Percentiles rank a stretch among this genome's conserved stretches.
Evolutionary conservation across 176 grass and related monocot genomes (phyloP).

Genomic region (Rhynchospora tenuis): DNA sequence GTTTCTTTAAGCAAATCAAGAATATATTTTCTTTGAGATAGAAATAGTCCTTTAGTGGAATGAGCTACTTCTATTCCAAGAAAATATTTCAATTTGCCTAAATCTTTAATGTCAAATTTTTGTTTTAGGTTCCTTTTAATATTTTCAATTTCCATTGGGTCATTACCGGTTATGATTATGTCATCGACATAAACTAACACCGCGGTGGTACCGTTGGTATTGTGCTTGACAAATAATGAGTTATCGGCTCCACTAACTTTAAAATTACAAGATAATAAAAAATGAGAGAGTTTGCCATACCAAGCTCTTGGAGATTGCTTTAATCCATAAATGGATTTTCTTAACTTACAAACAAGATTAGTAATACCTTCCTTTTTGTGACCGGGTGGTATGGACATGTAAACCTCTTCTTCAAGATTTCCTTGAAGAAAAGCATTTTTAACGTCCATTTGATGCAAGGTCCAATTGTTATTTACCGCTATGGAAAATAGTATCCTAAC

Average conservation of each 20-base stretch:
- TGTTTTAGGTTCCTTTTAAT: neutral
- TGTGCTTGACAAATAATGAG: neutral
- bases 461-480: neutral
- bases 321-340: neutral
- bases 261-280: neutral
- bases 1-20: neutral
- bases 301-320: neutral
- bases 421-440: constrained; percentile 11
- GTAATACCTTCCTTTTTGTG: neutral
- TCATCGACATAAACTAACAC: constrained; percentile 16
- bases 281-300: neutral
- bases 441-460: neutral
- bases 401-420: constrained; percentile 3
- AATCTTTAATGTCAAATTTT: constrained; percentile 17
- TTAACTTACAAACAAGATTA: neutral
- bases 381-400: neutral
- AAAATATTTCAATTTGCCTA: neutral
- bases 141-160: neutral
- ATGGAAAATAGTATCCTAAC: neutral
- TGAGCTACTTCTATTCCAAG: neutral
- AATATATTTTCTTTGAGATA: neutral
- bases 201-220: neutral
- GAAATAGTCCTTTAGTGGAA: neutral
- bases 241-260: neutral
- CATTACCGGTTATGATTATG: neutral